A percentile compares a stretch with the other conserved stretches of the same genome.
phyloP scores from a whole-genome alignment of 371 early-diverging fungal species.

The Nematocida parisii region DNA sequence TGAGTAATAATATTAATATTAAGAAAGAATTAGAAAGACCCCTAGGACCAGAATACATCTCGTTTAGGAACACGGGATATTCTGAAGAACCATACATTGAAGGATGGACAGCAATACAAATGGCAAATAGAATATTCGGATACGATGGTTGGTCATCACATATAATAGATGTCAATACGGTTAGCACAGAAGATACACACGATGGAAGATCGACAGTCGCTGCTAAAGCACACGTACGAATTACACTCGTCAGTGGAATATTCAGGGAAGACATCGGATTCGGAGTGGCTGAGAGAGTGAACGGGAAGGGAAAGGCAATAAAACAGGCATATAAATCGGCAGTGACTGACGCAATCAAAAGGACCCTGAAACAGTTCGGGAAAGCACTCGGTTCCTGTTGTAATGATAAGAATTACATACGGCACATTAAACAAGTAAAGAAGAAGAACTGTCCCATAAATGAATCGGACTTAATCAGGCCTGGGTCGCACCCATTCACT shows the following conservation, averaged over 20 bases:
- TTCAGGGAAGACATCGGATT: conserved; percentile 86
- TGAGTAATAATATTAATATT: background rate
- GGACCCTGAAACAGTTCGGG: conserved; percentile 85
- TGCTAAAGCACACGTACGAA: conserved; percentile 76
- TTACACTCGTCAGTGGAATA: conserved; percentile 85
- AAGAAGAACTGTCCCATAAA: background rate
- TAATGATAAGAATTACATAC: conserved; percentile 81
- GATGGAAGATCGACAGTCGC: conserved; percentile 74
- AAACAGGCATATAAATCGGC: conserved; percentile 94
- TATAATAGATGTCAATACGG: conserved; percentile 75
- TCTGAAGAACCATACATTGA: conserved; percentile 79
- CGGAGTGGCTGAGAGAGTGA: conserved; percentile 79
- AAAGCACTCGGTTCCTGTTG: conserved; percentile 86
- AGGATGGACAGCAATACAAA: conserved; percentile 79
- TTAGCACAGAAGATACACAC: conserved; percentile 73
- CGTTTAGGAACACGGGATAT: conserved; percentile 64
- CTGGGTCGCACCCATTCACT: background rate
- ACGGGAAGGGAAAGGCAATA: conserved; percentile 76
- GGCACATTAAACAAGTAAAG: conserved; percentile 70
- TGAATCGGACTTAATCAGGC: conserved; percentile 6
- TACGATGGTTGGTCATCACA: conserved; percentile 89
- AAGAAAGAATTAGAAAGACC: conserved; percentile 62
- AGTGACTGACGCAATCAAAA: conserved; percentile 86
- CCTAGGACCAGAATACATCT: conserved; percentile 74
- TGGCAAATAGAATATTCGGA: conserved; percentile 93